Conservation (phyloP, 352 stramenopile genomes). For the Phytophthora citricola region DNA sequence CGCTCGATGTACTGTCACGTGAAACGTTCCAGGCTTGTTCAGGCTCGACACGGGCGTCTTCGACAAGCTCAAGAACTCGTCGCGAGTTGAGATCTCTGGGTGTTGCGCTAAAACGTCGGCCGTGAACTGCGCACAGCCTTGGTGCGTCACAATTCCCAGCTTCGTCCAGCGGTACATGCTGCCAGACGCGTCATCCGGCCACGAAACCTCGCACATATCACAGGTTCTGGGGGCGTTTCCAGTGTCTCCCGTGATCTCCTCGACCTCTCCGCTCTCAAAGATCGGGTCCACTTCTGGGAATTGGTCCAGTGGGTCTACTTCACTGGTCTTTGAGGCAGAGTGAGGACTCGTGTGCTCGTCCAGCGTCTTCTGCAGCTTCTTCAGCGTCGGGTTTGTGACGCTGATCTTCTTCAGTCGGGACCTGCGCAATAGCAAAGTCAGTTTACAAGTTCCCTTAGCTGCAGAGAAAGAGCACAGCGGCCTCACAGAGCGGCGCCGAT, state of each 20-base stretch:
- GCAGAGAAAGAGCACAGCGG: neutral
- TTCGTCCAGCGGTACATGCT: constrained; percentile 66
- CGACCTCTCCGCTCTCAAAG: constrained; percentile 68
- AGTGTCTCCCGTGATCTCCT: constrained; percentile 49
- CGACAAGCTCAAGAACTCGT: constrained; percentile 54
- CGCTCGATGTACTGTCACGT: constrained; percentile 75
- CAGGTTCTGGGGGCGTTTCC: constrained; percentile 44
- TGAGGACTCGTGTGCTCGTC: constrained; percentile 62
- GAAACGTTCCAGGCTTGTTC: constrained; percentile 78
- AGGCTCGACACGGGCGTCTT: constrained; percentile 53
- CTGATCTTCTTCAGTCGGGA: constrained; percentile 76
- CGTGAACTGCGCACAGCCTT: constrained; percentile 80
- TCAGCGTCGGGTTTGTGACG: constrained; percentile 68
- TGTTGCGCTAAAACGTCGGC: constrained; percentile 67
- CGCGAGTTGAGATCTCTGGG: constrained; percentile 61
- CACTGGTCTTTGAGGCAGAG: constrained; percentile 28
- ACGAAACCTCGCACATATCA: constrained; percentile 87
- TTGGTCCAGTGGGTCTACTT: constrained; percentile 56
- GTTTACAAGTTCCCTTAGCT: neutral
- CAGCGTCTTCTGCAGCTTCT: constrained; percentile 77
- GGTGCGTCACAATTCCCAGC: constrained; percentile 67
- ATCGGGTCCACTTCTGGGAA: constrained; percentile 75
- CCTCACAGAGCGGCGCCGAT: constrained; percentile 68
- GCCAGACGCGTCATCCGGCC: constrained; percentile 65
- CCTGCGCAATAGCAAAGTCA: constrained; percentile 24